Percentiles rank a stretch among this genome's conserved stretches.
Conservation (phyloP, 164 flowering plant genomes). For the Piper longum region DNA sequence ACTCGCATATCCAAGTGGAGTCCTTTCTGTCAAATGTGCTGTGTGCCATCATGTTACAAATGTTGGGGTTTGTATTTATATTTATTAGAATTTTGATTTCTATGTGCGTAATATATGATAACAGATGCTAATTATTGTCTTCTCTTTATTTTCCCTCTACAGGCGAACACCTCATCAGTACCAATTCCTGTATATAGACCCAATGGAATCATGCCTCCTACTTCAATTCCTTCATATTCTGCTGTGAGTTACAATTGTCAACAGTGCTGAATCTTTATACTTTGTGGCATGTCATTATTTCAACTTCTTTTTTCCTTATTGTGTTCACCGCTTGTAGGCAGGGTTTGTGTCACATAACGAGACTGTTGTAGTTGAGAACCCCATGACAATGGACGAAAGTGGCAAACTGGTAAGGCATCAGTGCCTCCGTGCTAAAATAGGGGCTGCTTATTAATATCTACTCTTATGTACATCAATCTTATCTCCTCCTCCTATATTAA, state of each 20-base stretch:
- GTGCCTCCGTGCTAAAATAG: neutral
- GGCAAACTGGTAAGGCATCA: conserved; percentile 62
- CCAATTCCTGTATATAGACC: conserved; percentile 52
- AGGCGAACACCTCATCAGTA: conserved; percentile 43
- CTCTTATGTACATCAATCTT: neutral
- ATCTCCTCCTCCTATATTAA: neutral
- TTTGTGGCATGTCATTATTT: neutral
- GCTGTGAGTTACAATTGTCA: conserved; percentile 28
- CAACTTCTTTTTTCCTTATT: too few species aligned
- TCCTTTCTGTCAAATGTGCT: conserved; percentile 91
- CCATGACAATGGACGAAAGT: conserved; percentile 87
- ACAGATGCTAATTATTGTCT: neutral
- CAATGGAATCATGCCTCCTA: conserved; percentile 29
- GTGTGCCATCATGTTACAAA: conserved; percentile 70
- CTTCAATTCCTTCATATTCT: conserved; percentile 41
- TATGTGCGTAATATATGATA: neutral
- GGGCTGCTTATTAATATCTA: neutral
- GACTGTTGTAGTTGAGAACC: conserved; percentile 92
- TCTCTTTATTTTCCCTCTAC: conserved; percentile 8
- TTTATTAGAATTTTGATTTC: neutral
- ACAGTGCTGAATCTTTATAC: neutral
- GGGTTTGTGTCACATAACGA: conserved; percentile 39
- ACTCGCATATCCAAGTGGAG: conserved; percentile 86
- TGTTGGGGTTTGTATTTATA: conserved; percentile 38
- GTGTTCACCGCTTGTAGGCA: conserved; percentile 9